Percentiles rank a stretch among this genome's conserved stretches.
These are phyloP conservation scores for Lanzia echinophila DNA, from an alignment of 2,329 filamentous ascomycete species.

Conservation along the genomic window DNA sequence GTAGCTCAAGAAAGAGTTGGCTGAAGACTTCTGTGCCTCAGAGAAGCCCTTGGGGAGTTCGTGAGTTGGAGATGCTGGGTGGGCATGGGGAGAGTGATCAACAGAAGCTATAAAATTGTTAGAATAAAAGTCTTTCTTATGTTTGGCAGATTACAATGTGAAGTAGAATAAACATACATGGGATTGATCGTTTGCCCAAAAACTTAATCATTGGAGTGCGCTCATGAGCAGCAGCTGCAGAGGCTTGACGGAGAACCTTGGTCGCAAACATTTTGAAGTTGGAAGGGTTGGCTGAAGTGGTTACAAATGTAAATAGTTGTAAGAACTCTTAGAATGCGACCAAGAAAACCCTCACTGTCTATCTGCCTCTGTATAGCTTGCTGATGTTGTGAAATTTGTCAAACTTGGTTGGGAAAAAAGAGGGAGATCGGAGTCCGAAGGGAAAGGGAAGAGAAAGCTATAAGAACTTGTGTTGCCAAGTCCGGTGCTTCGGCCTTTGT, in stretches of 20 bases:
- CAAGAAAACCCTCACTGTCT: neutral
- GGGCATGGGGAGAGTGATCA: slow-evolving; percentile 51
- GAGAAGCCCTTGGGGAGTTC: slow-evolving; percentile 51
- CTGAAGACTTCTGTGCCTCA: slow-evolving; percentile 26
- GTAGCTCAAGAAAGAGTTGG: slow-evolving; percentile 51
- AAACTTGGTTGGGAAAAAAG: neutral
- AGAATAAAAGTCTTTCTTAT: neutral
- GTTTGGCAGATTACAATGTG: neutral
- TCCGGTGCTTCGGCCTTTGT: neutral
- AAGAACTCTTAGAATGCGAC: neutral
- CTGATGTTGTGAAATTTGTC: neutral
- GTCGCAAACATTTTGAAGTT: slow-evolving; percentile 33
- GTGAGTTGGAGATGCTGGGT: slow-evolving; percentile 48
- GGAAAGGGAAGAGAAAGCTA: neutral
- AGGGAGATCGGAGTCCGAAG: neutral
- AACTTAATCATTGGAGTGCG: slow-evolving; percentile 38
- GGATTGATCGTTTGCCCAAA: slow-evolving; percentile 35
- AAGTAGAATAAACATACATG: slow-evolving; percentile 26
- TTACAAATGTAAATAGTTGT: neutral
- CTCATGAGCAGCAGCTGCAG: slow-evolving; percentile 27
- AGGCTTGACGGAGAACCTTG: slow-evolving; percentile 31
- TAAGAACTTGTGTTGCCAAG: neutral
- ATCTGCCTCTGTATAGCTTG: slow-evolving; percentile 2
- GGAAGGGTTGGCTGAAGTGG: neutral
- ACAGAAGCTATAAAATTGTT: slow-evolving; percentile 38